Base-by-base conservation (phyloP, 768 basidiomycete species). In the Leccinum variicolor region DNA sequence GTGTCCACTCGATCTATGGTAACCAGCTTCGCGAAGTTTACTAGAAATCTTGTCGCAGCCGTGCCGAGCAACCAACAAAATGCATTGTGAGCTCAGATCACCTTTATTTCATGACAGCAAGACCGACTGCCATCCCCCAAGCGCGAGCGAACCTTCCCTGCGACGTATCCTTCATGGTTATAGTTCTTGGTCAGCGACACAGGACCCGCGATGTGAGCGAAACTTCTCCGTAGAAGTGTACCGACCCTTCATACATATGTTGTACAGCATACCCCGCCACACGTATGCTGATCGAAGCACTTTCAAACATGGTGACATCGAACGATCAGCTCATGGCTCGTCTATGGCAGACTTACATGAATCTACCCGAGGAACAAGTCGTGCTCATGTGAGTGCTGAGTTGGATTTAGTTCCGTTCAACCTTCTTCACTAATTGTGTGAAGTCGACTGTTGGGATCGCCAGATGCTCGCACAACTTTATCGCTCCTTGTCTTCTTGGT, bases 241-340 rank as follows among this genome's bases (percentile, higher is more conserved):
- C 19, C 9, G 10, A 5, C 15, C 4, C 19, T 23, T 21, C 45
- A 46, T 49, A 54, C 9, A 26, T 33, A 8, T 48, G 10, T 9
- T 49, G 15, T 50, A 51, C 66, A 95, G 94, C 82, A 57, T 78
- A 83, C 54, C 73, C 79, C 0, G 76, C 81, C 19, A 84, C 88
- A 8, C 80, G 90, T 15, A 79, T 90, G 57, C 74, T 91, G 28
- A 77, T 86, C 2, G 93, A 97, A 69, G 75, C 89, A 4, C 77
- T 96, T 28, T 90, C 92, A 19, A 97, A 97, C 69, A 77, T 93
- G 23, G 81, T 95, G 31, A 92, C 94, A 2, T 79, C 81, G 8
- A 90, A 93, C 59, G 81, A 86, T 43, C 63, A 59, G 8, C 78
- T 87, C 47, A 77, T 81, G 59, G 68, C 76, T n/a, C 76, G 68